Percentiles rank a stretch among this genome's conserved stretches.
These are phyloP conservation scores for Crepidotus variabilis DNA, from an alignment of 768 basidiomycete genomes.

Conservation along the genomic window DNA sequence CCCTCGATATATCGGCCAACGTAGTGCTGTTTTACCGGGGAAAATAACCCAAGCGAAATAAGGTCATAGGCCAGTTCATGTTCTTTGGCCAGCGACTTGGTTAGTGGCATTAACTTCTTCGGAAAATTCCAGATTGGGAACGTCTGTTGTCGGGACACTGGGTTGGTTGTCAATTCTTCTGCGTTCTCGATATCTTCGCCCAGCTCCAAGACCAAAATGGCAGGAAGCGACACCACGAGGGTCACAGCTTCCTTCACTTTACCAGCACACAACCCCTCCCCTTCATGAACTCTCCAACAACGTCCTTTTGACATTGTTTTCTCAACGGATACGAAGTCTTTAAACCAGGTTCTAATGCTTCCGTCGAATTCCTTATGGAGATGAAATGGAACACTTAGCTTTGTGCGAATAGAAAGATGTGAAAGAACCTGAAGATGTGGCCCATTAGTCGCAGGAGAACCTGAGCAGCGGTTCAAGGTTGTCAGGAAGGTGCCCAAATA, in stretches of 20 bases:
- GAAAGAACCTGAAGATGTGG: neutral
- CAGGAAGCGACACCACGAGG: neutral
- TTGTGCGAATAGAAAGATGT: neutral
- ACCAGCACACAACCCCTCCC: neutral
- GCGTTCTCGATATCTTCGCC: neutral
- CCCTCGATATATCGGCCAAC: constrained; percentile 3
- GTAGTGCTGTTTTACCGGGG: constrained; percentile 2
- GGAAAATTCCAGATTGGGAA: constrained; percentile 1
- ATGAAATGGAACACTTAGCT: neutral
- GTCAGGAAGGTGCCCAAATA: neutral
- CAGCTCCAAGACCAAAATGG: neutral
- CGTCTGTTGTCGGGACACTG: neutral
- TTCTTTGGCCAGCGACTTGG: neutral
- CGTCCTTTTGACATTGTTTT: too few relatives aligned
- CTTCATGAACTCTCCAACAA: constrained; percentile 2
- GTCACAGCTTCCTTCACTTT: neutral
- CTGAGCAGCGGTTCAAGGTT: neutral
- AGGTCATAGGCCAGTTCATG: constrained; percentile 8
- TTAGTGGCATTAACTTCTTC: neutral
- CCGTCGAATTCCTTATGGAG: neutral
- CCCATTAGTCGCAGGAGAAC: neutral
- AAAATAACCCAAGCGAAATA: constrained; percentile 2
- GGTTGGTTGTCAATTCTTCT: neutral
- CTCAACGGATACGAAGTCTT: neutral
- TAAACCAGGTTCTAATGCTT: neutral